These are phyloP conservation scores for Cicer judaicum DNA, from an alignment of 306 rosid species.

Conservation along the genomic window DNA sequence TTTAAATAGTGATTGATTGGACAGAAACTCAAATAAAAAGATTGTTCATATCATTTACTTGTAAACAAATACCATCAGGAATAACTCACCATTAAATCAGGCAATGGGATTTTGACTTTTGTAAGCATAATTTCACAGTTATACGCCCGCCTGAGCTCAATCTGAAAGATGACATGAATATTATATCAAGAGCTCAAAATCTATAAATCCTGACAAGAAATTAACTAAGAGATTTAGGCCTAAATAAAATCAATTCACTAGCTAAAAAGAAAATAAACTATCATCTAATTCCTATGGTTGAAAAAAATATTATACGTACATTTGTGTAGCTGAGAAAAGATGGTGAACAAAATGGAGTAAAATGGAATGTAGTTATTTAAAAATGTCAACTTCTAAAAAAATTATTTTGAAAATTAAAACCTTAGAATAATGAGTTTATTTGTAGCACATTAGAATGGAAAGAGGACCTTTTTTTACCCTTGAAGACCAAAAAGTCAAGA, in stretches of 20 bases:
- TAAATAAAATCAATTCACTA: slow-evolving; percentile 30
- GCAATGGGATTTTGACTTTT: slow-evolving; percentile 91
- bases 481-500: too few species aligned
- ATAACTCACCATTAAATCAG: slow-evolving; percentile 87
- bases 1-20: slow-evolving; percentile 6
- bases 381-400: slow-evolving; percentile 7
- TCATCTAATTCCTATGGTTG: neutral
- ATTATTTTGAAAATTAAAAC: neutral
- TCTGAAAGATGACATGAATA: slow-evolving; percentile 61
- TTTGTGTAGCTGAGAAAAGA: slow-evolving; percentile 10
- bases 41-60: slow-evolving; percentile 26
- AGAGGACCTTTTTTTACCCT: neutral
- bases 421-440: slow-evolving; percentile 9
- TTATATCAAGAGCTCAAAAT: slow-evolving; percentile 38
- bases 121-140: slow-evolving; percentile 99
- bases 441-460: neutral
- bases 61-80: slow-evolving; percentile 30
- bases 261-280: slow-evolving; percentile 26
- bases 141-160: slow-evolving; percentile 95
- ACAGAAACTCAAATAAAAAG: slow-evolving; percentile 42
- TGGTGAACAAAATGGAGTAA: slow-evolving; percentile 6
- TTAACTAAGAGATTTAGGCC: slow-evolving; percentile 25
- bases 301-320: slow-evolving; percentile 27
- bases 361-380: slow-evolving; percentile 2
- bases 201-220: slow-evolving; percentile 21